phyloP scores from a whole-genome alignment of 2,329 filamentous ascomycete genomes.

The Sporothrix variecibatus region DNA sequence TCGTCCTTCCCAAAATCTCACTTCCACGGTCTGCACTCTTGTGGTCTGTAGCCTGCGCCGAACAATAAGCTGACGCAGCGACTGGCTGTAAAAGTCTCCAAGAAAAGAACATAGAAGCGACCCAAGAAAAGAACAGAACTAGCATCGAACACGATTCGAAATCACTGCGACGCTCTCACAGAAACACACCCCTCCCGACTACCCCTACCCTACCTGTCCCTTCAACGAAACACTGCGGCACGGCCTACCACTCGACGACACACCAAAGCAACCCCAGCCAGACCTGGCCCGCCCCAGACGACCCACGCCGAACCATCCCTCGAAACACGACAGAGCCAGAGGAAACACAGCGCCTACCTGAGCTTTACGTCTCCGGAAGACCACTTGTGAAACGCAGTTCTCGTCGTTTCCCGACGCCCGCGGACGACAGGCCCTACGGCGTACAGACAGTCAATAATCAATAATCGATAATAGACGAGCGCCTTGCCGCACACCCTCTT shows the following conservation, averaged over 20 bases:
- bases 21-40: neutral
- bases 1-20: slow-evolving; percentile 11
- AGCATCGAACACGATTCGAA: slow-evolving; percentile 2
- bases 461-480: slow-evolving; percentile 8
- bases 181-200: slow-evolving; percentile 1
- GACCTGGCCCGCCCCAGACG: neutral
- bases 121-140: neutral
- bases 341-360: slow-evolving; percentile 15
- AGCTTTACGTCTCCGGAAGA: slow-evolving; percentile 17
- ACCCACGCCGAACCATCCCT: slow-evolving; percentile 10
- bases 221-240: slow-evolving; percentile 15
- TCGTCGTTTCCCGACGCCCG: slow-evolving; percentile 14
- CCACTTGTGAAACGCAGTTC: slow-evolving; percentile 24
- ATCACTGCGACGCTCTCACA: neutral
- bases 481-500: neutral
- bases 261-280: slow-evolving; percentile 9
- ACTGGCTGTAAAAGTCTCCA: neutral
- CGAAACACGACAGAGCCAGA: slow-evolving; percentile 4
- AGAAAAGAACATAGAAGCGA: neutral
- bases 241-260: slow-evolving; percentile 15
- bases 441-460: neutral
- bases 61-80: slow-evolving; percentile 19
- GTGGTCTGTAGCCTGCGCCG: neutral
- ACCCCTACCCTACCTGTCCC: neutral
- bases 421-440: slow-evolving; percentile 1